Evolutionary conservation across 2,329 filamentous ascomycete species (phyloP).

Genomic region (Dryadomyces quercus-mongolicae): DNA sequence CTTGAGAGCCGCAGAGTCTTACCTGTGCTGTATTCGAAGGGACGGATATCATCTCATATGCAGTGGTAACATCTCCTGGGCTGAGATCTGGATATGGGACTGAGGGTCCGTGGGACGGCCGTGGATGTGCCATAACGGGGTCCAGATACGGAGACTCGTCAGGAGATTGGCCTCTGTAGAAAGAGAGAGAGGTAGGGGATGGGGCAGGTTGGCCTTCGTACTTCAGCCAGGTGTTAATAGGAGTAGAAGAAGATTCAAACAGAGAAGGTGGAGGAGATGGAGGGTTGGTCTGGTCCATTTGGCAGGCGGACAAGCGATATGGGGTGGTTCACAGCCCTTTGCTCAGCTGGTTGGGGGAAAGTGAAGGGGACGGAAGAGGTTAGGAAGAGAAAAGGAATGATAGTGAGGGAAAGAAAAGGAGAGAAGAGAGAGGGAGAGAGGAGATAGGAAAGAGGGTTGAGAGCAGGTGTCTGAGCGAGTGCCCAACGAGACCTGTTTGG

Average conservation of each 20-base stretch:
- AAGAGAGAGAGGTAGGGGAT: slow-evolving; percentile 17
- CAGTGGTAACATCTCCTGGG: not conserved
- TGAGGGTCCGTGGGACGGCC: slow-evolving; percentile 10
- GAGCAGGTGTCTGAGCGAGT: not conserved
- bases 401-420: not conserved
- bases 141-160: slow-evolving; percentile 16
- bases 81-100: slow-evolving; percentile 9
- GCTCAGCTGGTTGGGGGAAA: not conserved
- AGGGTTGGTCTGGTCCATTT: slow-evolving; percentile 26
- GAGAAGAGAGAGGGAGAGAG: no score
- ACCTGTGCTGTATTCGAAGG: slow-evolving; percentile 4
- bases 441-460: not conserved
- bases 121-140: slow-evolving; percentile 18
- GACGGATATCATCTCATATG: not conserved
- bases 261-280: slow-evolving; percentile 33
- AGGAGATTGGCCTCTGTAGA: slow-evolving; percentile 26
- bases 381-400: not conserved
- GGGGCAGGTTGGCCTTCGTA: slow-evolving; percentile 26
- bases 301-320: not conserved
- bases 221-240: slow-evolving; percentile 29
- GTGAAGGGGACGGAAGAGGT: not conserved
- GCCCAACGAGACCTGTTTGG: not conserved
- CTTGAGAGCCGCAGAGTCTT: not conserved
- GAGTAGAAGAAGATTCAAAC: slow-evolving; percentile 23
- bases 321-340: not conserved